A percentile compares a stretch with the other conserved stretches of the same genome.
Conservation (phyloP, 345 rosid genomes). For the Gynandropsis gynandra region DNA sequence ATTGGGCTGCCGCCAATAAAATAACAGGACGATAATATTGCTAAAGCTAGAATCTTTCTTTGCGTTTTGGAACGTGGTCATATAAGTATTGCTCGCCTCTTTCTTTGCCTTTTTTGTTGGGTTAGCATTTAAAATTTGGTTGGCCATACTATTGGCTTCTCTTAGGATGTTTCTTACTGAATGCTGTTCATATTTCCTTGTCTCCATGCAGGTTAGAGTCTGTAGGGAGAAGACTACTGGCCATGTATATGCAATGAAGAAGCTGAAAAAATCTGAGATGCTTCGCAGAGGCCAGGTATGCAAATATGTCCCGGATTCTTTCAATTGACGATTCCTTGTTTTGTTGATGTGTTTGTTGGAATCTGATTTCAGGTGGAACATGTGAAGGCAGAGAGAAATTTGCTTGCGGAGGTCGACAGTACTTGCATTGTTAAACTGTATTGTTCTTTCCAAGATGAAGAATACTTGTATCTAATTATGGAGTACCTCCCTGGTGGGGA, state of each 20-base stretch:
- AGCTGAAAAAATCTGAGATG: slow-evolving; percentile 95
- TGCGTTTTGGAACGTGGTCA: no score
- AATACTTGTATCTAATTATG: slow-evolving; percentile 85
- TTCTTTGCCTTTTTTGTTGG: no score
- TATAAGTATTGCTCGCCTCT: no score
- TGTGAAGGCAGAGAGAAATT: slow-evolving; percentile 96
- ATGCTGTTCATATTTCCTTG: not conserved
- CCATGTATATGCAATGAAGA: slow-evolving; percentile 93
- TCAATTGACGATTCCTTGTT: not conserved
- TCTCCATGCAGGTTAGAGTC: slow-evolving; percentile 63
- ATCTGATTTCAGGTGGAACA: slow-evolving; percentile 76
- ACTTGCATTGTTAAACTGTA: slow-evolving; percentile 90
- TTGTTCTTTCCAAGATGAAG: slow-evolving; percentile 97
- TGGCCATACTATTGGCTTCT: not conserved
- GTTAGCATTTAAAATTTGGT: not conserved
- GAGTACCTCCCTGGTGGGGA: slow-evolving; percentile 99
- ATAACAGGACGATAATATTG: no score
- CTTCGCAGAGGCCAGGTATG: slow-evolving; percentile 93
- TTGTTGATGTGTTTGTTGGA: slow-evolving; percentile 13
- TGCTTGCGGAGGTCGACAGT: slow-evolving; percentile 98
- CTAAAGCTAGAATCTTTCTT: no score
- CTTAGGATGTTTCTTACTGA: slow-evolving; percentile 4
- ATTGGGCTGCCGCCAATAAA: no score
- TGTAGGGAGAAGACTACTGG: slow-evolving; percentile 84
- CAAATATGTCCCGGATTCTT: slow-evolving; percentile 5